These are phyloP conservation scores for Dioscorea cayenensis DNA, from an alignment of 116 monocot species.

Conservation along the genomic window DNA sequence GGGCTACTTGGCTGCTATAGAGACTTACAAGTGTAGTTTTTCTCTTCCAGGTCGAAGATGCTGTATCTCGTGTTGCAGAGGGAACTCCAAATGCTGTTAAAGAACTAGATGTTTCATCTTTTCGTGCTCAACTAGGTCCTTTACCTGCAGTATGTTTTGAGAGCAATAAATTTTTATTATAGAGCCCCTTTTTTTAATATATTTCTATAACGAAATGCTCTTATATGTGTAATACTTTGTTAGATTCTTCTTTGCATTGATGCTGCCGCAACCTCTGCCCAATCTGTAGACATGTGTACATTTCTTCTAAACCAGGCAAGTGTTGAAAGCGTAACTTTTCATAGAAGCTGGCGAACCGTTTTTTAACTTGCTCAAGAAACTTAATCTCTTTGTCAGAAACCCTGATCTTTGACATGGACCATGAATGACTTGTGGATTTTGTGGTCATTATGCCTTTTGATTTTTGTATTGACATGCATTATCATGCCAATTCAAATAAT, in stretches of 20 bases:
- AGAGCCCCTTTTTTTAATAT: not conserved
- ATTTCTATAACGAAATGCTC: not conserved
- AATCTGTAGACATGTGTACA: conserved; percentile 57
- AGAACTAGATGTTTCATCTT: conserved; percentile 72
- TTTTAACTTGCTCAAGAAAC: not conserved
- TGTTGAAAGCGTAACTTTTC: not conserved
- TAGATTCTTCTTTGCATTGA: conserved; percentile 95
- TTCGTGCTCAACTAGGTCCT: conserved; percentile 68
- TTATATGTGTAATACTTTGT: not conserved
- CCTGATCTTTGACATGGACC: too few species aligned
- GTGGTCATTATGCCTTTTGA: too few species aligned
- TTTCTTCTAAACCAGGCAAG: conserved; percentile 75
- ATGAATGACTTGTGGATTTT: too few species aligned
- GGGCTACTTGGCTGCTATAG: not conserved
- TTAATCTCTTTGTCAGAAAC: not conserved
- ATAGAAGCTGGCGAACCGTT: not conserved
- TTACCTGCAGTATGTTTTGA: conserved; percentile 52
- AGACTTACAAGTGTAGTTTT: not conserved
- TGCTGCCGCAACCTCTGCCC: conserved; percentile 74
- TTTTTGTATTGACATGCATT: not conserved
- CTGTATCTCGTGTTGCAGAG: conserved; percentile 57
- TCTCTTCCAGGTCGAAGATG: conserved; percentile 57
- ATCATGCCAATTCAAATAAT: not conserved
- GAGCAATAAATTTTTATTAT: not conserved
- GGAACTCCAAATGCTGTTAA: conserved; percentile 38